Evolutionary conservation across 2,329 filamentous ascomycete genomes (phyloP).

Genomic region (Byssochlamys sp.): DNA sequence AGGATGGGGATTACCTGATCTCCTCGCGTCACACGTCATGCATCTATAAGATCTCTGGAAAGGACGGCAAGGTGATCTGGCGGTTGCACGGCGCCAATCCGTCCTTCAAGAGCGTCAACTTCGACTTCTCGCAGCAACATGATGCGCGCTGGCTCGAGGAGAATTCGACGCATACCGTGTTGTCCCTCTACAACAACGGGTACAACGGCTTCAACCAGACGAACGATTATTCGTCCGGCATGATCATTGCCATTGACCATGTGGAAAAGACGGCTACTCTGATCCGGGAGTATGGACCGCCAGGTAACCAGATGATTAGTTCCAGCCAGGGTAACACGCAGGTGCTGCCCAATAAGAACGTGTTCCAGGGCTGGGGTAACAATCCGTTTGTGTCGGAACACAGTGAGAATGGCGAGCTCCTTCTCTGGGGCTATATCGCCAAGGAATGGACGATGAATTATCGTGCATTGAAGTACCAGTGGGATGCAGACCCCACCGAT

Average conservation of each 20-base stretch:
- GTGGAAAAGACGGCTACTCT: constrained; percentile 25
- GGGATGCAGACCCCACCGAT: constrained; percentile 32
- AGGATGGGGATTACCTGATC: constrained; percentile 32
- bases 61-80: constrained; percentile 31
- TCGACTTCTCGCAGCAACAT: constrained; percentile 36
- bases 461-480: constrained; percentile 33
- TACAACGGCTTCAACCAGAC: constrained; percentile 33
- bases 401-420: constrained; percentile 25
- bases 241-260: constrained; percentile 32
- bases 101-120: constrained; percentile 29
- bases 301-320: constrained; percentile 18
- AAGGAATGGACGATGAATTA: constrained; percentile 31
- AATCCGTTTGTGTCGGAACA: constrained; percentile 32
- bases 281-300: constrained; percentile 22
- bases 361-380: constrained; percentile 36
- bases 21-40: constrained; percentile 32
- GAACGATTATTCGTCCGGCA: constrained; percentile 28
- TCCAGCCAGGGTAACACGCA: constrained; percentile 34
- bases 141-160: constrained; percentile 32
- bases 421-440: constrained; percentile 30
- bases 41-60: constrained; percentile 34
- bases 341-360: constrained; percentile 27
- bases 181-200: constrained; percentile 36
- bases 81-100: constrained; percentile 28
- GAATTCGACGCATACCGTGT: constrained; percentile 28